phyloP scores from a whole-genome alignment of 306 rosid genomes.

The Clitoria ternatea region DNA sequence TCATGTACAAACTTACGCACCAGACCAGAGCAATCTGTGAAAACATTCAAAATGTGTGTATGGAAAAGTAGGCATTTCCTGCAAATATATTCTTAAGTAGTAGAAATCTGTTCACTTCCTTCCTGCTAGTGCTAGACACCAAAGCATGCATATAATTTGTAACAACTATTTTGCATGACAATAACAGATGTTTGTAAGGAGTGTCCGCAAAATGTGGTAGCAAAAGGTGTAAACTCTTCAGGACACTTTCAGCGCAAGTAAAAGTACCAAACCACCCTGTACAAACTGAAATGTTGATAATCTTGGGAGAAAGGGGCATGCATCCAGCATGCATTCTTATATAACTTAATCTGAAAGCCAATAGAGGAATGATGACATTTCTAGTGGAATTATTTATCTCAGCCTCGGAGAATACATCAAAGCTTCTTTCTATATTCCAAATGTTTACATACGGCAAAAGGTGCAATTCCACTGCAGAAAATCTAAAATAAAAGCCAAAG shows the following conservation, averaged over 20 bases:
- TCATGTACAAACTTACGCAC: neutral
- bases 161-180: neutral
- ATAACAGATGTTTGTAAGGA: neutral
- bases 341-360: constrained; percentile 52
- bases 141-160: neutral
- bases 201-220: neutral
- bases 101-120: neutral
- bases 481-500: constrained; percentile 32
- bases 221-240: neutral
- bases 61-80: neutral
- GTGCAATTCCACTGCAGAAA: constrained; percentile 58
- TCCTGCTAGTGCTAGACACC: neutral
- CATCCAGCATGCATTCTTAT: constrained; percentile 15
- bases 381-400: constrained; percentile 62
- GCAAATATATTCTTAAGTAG: neutral
- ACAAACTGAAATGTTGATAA: neutral
- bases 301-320: neutral
- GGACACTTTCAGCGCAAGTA: neutral
- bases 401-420: constrained; percentile 51
- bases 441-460: constrained; percentile 62
- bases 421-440: constrained; percentile 58
- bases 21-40: neutral
- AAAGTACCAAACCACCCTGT: neutral
- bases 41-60: neutral
- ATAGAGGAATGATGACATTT: constrained; percentile 56